A percentile compares a stretch with the other conserved stretches of the same genome.
These are phyloP conservation scores for Chlamydomonas eustigma DNA, from an alignment of 139 green algal species.

Conservation along the genomic window DNA sequence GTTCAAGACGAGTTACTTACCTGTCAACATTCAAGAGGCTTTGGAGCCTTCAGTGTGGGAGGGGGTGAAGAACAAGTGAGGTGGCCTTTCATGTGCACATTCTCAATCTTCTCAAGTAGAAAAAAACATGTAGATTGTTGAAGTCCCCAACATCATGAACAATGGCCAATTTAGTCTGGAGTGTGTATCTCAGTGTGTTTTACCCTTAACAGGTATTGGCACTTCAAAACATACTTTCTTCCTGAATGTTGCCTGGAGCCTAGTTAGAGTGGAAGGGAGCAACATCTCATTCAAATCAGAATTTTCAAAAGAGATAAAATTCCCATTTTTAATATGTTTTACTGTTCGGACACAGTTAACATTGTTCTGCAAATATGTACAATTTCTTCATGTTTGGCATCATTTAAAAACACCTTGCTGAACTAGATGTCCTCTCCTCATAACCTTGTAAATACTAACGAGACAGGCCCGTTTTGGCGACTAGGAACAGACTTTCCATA, in stretches of 20 bases:
- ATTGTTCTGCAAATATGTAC: too few relatives aligned
- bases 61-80: constrained; percentile 65
- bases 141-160: not conserved
- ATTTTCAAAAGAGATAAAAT: too few relatives aligned
- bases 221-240: constrained; percentile 10
- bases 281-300: too few relatives aligned
- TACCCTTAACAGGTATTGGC: constrained; percentile 11
- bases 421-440: too few relatives aligned
- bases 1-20: constrained; percentile 61
- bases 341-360: too few relatives aligned
- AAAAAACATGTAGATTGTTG: not conserved
- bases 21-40: constrained; percentile 57
- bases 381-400: too few relatives aligned
- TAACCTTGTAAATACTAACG: too few relatives aligned
- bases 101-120: not conserved
- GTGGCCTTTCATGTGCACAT: not conserved
- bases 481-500: too few relatives aligned
- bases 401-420: too few relatives aligned
- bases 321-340: too few relatives aligned
- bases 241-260: not conserved
- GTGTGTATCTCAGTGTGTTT: not conserved
- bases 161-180: not conserved
- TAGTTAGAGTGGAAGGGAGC: too few relatives aligned
- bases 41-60: constrained; percentile 68
- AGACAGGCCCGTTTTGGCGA: too few relatives aligned